Evolutionary conservation across 2,329 filamentous ascomycete genomes (phyloP).

Genomic region (Cladophialophora carrionii): DNA sequence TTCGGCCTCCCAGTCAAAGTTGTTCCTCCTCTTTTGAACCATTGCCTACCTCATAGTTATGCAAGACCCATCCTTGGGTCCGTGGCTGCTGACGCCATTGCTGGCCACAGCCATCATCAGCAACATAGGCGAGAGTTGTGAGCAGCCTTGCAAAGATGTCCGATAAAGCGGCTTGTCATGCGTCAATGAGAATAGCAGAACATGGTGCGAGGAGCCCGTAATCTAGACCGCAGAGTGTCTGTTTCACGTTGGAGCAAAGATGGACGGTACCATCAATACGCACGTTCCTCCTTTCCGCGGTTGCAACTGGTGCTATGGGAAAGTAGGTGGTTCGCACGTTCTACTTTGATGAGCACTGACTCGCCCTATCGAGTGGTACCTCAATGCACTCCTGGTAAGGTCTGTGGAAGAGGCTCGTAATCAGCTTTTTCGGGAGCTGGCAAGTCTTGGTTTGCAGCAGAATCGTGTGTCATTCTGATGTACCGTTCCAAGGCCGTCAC

Average conservation of each 20-base stretch:
- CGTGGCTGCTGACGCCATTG: background rate
- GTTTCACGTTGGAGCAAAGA: background rate
- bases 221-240: background rate
- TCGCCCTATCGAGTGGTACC: background rate
- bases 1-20: background rate
- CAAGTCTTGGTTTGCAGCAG: background rate
- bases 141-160: background rate
- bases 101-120: background rate
- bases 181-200: background rate
- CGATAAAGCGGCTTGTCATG: background rate
- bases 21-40: background rate
- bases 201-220: background rate
- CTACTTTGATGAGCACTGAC: background rate
- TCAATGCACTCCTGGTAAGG: background rate
- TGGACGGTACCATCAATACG: background rate
- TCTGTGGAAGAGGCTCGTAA: background rate
- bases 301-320: background rate
- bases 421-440: background rate
- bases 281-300: background rate
- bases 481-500: background rate
- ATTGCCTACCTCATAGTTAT: background rate
- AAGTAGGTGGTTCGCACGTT: background rate
- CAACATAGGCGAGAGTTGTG: background rate
- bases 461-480: background rate
- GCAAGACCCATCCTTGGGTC: background rate